Evolutionary conservation across 1,284 basidiomycete genomes (phyloP).

Genomic region (Irpex sp.): DNA sequence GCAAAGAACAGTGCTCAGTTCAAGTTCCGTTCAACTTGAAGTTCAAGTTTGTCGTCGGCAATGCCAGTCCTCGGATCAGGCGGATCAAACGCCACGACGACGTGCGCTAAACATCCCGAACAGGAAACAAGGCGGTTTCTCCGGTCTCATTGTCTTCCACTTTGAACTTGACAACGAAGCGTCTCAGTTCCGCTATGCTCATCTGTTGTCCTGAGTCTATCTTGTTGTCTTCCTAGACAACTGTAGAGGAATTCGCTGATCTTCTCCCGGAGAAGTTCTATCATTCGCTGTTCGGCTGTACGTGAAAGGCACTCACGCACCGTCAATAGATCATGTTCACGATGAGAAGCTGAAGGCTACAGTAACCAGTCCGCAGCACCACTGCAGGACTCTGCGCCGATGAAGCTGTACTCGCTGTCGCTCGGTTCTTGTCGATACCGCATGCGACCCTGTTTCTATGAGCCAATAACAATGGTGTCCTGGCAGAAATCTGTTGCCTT

Average conservation of each 20-base stretch:
- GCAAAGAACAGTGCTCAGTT: slow-evolving; percentile 21
- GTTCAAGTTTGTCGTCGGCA: not conserved
- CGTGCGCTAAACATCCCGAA: not conserved
- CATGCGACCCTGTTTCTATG: not conserved
- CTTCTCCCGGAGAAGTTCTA: too few relatives aligned
- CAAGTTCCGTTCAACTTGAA: not conserved
- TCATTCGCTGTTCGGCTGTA: too few relatives aligned
- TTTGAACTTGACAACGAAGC: not conserved
- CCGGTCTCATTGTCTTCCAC: not conserved
- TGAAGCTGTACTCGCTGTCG: not conserved
- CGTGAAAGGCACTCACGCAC: not conserved
- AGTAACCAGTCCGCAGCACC: not conserved
- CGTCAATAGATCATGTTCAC: not conserved
- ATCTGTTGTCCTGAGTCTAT: not conserved
- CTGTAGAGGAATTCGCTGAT: too few relatives aligned
- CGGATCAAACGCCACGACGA: not conserved
- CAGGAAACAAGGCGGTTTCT: not conserved
- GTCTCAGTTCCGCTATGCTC: not conserved
- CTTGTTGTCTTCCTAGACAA: not conserved
- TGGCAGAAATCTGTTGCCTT: slow-evolving; percentile 2
- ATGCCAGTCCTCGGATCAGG: not conserved
- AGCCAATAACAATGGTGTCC: not conserved
- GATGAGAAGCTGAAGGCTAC: not conserved
- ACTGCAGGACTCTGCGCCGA: not conserved
- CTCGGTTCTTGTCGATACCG: not conserved